Base-by-base conservation (phyloP, 805 yeast species). In the Diddensiella santjacobensis region DNA sequence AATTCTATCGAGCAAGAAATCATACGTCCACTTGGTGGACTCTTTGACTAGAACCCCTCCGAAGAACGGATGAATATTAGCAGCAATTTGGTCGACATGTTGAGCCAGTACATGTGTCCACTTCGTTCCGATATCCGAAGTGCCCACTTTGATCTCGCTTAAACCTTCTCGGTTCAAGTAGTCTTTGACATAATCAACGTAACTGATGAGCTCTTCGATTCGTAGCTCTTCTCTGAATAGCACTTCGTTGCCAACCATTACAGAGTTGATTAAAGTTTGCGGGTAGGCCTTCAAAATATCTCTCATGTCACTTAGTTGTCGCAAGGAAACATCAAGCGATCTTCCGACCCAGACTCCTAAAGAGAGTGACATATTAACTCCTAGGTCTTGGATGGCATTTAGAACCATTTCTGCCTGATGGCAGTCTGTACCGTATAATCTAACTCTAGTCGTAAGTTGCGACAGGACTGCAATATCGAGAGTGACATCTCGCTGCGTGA, bases 61-160 rank as follows among this genome's bases (percentile, higher is more conserved):
- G 61, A 82, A 80, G 51, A 83, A 83, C 2, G 89, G 88, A 63
- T 81, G 85, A 3, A 80, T 67, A 57, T 81, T 82, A 5, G 81
- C 78, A 0, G 87, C 88, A 26, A 79, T 60, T 8, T 81, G 63
- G 56, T 83, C 87, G 54, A 79, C 73, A 1, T 59, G 65, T 30
- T 62, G 56, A 24, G 78, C 57, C 23, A 80, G 55, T 2, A 66
- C 66, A 2, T 59, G 51, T 23, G 68, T 69, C 36, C 79, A 64
- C 33, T 67, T 64, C 1, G 79, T 71, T 0, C 83, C 84, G 33
- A 78, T 61, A 40, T 83, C 88, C 0, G 83, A 71, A 0, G 84
- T 79, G 1, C 87, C 88, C 2, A 83, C 77, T 1, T 80, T 79
- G 11, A 82, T 56, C 35, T 44, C 46, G 65, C 68, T 38, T 61